Conservation (phyloP, 2,329 filamentous ascomycete species). For the Zymoseptoria tritici region DNA sequence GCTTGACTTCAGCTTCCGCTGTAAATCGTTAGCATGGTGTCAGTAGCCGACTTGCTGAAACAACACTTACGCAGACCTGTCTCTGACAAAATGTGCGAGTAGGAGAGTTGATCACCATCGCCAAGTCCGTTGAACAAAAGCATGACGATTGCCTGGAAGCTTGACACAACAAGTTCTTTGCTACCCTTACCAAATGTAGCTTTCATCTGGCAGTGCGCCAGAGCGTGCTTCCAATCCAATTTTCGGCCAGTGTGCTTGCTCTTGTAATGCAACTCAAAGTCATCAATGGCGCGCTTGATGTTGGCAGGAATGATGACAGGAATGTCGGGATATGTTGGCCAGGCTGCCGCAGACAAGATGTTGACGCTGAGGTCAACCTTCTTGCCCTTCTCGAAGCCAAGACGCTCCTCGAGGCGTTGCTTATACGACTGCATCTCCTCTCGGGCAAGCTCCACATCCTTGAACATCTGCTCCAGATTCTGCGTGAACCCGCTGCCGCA, state of each 20-base stretch:
- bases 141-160: constrained; percentile 85
- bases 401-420: constrained; percentile 52
- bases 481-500: constrained; percentile 92
- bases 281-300: constrained; percentile 67
- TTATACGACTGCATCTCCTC: constrained; percentile 93
- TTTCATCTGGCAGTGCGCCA: constrained; percentile 84
- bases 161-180: constrained; percentile 86
- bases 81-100: constrained; percentile 64
- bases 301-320: constrained; percentile 66
- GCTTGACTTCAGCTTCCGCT: constrained; percentile 70
- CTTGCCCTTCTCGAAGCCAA: constrained; percentile 37
- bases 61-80: constrained; percentile 59
- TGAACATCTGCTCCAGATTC: constrained; percentile 99
- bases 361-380: constrained; percentile 74
- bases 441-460: constrained; percentile 85
- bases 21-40: constrained; percentile 23
- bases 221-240: constrained; percentile 82
- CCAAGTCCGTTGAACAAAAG: constrained; percentile 75
- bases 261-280: constrained; percentile 81
- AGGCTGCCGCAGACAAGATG: constrained; percentile 83
- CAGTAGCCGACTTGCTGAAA: neutral
- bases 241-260: constrained; percentile 81
- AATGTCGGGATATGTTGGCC: constrained; percentile 83
- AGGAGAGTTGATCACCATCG: constrained; percentile 59
- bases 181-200: constrained; percentile 70